A percentile compares a stretch with the other conserved stretches of the same genome.
These are phyloP conservation scores for Rhizopus microsporus DNA, from an alignment of 371 early-diverging fungal species.

Conservation along the genomic window DNA sequence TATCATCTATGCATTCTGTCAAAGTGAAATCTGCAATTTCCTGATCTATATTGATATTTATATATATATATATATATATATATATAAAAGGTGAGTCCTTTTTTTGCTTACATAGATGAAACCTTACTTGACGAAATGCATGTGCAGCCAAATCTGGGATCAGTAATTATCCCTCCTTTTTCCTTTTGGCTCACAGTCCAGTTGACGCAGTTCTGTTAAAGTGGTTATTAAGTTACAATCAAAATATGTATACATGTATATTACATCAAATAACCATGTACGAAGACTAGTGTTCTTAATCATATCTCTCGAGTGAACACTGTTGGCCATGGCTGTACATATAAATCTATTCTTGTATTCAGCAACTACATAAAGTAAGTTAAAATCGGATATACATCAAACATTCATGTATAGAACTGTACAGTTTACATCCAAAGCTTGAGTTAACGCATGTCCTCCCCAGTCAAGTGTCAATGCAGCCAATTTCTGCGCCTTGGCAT, in stretches of 20 bases:
- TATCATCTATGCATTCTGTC: conserved; percentile 31
- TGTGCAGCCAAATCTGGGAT: conserved; percentile 40
- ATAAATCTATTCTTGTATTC: conserved; percentile 31
- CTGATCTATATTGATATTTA: conserved; percentile 18
- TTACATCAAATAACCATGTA: conserved; percentile 39
- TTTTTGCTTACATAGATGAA: background rate
- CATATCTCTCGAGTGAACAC: conserved; percentile 33
- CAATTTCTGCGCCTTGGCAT: conserved; percentile 30
- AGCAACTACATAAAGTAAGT: conserved; percentile 27
- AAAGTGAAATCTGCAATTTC: conserved; percentile 44
- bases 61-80: background rate
- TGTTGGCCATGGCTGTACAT: conserved; percentile 37
- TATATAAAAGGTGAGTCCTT: background rate
- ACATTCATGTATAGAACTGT: background rate
- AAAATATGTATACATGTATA: background rate
- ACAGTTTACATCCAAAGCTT: conserved; percentile 41
- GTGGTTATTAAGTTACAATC: background rate
- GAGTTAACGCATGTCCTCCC: conserved; percentile 40
- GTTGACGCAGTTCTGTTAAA: conserved; percentile 31
- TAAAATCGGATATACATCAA: background rate
- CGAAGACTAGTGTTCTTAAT: conserved; percentile 31
- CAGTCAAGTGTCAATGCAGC: conserved; percentile 39
- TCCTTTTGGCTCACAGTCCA: conserved; percentile 27
- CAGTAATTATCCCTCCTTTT: conserved; percentile 29
- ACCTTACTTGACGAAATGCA: conserved; percentile 36